Base-by-base conservation (phyloP, 192 early-diverging fungal species). In the Spizellomyces punctatus region DNA sequence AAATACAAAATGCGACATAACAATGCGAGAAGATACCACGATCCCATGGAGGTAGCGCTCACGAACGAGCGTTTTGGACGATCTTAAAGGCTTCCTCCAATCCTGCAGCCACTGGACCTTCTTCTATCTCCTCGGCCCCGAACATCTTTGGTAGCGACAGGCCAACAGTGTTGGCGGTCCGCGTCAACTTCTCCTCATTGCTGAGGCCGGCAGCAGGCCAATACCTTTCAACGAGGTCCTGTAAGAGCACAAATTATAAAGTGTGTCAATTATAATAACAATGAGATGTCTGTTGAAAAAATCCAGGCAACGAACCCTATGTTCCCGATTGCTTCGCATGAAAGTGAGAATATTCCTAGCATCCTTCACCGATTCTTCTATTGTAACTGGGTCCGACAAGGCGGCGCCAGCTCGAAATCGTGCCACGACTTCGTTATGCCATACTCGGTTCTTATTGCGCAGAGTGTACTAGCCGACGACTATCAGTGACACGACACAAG, bases 171-270 rank as follows among this genome's bases (percentile, higher is more conserved):
- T 76, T 71, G 6, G 79, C 79, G 19, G 79, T 80, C 67, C 65
- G 43, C 14, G 64, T 64, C 10, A 80, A 65, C 22, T 71, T 72
- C 58, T 80, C 71, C 22, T 67, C 71, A 48, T 63, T 43, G 14
- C 74, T 66, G 21, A 80, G 46, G 22, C 56, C 63, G 6, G 69
- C 52, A 10, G 55, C 66, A 10, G 79, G 79, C 79, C 79, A 80
- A 68, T 80, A 80, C 21, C 75, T 63, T 58, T 76, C 71, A 58
- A 80, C 69, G 59, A 80, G 62, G 63, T 76, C 74, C 70, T 78
- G 42, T 27, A 10, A 71, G 27, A 3, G 27, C 27, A 36, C 27
- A 44, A 19, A 16, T 55, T 41, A 52, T 16, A 14, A 45, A 6
- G 16, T 56, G n/a, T 36, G 27, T 36, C 27, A 36, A 36, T 36